Conservation (phyloP, 2,329 filamentous ascomycete species). For the Plectosphaerella sp. region DNA sequence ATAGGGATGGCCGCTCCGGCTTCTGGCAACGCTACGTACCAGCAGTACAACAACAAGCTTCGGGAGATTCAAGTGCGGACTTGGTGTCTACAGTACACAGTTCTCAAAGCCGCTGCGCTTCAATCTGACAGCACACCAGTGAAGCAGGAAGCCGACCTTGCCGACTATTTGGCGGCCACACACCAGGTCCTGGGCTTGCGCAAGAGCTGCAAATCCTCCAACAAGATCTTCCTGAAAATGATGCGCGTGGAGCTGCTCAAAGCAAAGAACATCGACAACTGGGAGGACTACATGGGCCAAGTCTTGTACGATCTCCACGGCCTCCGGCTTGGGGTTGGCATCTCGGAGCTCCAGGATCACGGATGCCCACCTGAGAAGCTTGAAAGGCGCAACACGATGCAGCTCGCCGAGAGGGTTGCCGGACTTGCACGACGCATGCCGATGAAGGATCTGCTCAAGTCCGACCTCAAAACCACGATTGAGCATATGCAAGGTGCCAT, state of each 20-base stretch:
- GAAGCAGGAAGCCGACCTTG: slow-evolving; percentile 65
- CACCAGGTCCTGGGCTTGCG: slow-evolving; percentile 83
- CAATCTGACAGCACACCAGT: slow-evolving; percentile 63
- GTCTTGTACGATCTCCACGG: slow-evolving; percentile 81
- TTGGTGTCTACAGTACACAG: slow-evolving; percentile 82
- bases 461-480: slow-evolving; percentile 82
- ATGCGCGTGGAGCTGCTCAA: slow-evolving; percentile 81
- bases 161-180: slow-evolving; percentile 74
- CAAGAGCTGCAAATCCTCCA: slow-evolving; percentile 77
- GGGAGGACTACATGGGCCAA: slow-evolving; percentile 82
- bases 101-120: slow-evolving; percentile 70
- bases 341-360: slow-evolving; percentile 70
- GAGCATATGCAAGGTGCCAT: slow-evolving; percentile 91
- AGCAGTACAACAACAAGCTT: slow-evolving; percentile 61
- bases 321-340: slow-evolving; percentile 66
- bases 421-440: slow-evolving; percentile 76
- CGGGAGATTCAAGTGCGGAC: slow-evolving; percentile 82
- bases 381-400: slow-evolving; percentile 74
- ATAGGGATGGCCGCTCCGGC: slow-evolving; percentile 66
- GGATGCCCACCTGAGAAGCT: slow-evolving; percentile 72
- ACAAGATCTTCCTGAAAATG: slow-evolving; percentile 84
- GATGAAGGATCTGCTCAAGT: slow-evolving; percentile 87
- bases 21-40: slow-evolving; percentile 50
- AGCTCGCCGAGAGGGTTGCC: slow-evolving; percentile 80
- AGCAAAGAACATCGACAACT: slow-evolving; percentile 71